These are phyloP conservation scores for Plantago ovata DNA, from an alignment of 257 asterid genomes.

Conservation along the genomic window DNA sequence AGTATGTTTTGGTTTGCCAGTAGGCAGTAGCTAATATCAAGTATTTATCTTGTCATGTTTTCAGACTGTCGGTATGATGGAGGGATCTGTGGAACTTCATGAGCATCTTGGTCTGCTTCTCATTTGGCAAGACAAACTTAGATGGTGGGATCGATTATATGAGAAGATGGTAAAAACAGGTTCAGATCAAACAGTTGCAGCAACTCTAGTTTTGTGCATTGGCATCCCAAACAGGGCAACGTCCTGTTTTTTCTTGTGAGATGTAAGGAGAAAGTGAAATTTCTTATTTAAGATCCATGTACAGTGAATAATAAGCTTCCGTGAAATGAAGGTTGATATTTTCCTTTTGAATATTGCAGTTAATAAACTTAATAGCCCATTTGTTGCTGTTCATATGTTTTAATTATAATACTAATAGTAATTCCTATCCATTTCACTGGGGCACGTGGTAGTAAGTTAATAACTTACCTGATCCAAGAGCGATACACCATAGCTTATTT, in stretches of 20 bases:
- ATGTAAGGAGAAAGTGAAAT: slow-evolving; percentile 25
- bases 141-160: slow-evolving; percentile 27
- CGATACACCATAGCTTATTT: no score
- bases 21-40: background rate
- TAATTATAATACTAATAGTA: no score
- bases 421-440: no score
- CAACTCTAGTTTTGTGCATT: slow-evolving; percentile 20
- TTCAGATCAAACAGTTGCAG: background rate
- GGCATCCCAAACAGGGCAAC: slow-evolving; percentile 39
- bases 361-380: no score
- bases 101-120: slow-evolving; percentile 34
- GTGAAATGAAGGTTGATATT: no score
- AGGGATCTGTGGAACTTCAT: slow-evolving; percentile 45
- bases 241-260: slow-evolving; percentile 32
- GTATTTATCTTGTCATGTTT: slow-evolving; percentile 1
- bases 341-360: no score
- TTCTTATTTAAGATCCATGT: slow-evolving; percentile 18
- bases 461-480: no score
- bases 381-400: no score
- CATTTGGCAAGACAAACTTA: slow-evolving; percentile 28
- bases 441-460: no score
- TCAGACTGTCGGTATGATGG: slow-evolving; percentile 54
- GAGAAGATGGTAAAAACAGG: slow-evolving; percentile 1
- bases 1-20: background rate
- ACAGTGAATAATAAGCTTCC: slow-evolving; percentile 19